Percentiles rank a stretch among this genome's conserved stretches.
phyloP scores from a whole-genome alignment of 129 eudicot genomes.

The Silybum marianum region DNA sequence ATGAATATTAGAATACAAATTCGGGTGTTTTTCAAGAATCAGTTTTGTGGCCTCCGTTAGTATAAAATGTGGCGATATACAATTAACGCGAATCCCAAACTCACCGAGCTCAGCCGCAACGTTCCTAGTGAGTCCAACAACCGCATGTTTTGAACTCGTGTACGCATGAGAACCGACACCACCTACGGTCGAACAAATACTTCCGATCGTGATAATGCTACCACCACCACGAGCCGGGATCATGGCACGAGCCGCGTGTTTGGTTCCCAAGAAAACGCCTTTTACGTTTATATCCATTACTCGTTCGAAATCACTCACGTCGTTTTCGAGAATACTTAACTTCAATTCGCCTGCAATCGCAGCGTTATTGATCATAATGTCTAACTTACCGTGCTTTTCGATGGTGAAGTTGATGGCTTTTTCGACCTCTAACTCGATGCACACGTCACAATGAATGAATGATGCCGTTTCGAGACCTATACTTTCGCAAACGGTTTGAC shows the following conservation, averaged over 20 bases:
- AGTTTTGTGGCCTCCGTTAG: background rate
- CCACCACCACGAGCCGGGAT: constrained; percentile 28
- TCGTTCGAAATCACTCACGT: background rate
- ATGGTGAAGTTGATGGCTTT: constrained; percentile 10
- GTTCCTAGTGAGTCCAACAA: constrained; percentile 37
- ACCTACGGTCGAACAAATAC: constrained; percentile 9
- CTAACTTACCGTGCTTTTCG: constrained; percentile 29
- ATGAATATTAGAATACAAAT: background rate
- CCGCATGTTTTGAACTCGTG: constrained; percentile 31
- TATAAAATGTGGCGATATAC: constrained; percentile 27
- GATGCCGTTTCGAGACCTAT: constrained; percentile 22
- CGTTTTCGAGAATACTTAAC: constrained; percentile 11
- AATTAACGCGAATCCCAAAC: constrained; percentile 35
- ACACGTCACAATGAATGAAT: constrained; percentile 36
- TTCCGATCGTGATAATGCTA: constrained; percentile 24
- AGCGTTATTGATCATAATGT: constrained; percentile 39
- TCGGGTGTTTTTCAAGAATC: background rate
- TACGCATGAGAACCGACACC: constrained; percentile 26
- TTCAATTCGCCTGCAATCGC: constrained; percentile 15
- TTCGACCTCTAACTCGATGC: constrained; percentile 21
- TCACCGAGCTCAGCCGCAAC: constrained; percentile 35
- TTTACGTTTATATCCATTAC: constrained; percentile 24
- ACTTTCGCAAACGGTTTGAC: constrained; percentile 7
- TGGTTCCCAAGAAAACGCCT: constrained; percentile 34
- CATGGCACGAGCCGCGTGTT: constrained; percentile 42